Conservation (phyloP, 2,329 filamentous ascomycete species). For the Hypoxylon sp. region DNA sequence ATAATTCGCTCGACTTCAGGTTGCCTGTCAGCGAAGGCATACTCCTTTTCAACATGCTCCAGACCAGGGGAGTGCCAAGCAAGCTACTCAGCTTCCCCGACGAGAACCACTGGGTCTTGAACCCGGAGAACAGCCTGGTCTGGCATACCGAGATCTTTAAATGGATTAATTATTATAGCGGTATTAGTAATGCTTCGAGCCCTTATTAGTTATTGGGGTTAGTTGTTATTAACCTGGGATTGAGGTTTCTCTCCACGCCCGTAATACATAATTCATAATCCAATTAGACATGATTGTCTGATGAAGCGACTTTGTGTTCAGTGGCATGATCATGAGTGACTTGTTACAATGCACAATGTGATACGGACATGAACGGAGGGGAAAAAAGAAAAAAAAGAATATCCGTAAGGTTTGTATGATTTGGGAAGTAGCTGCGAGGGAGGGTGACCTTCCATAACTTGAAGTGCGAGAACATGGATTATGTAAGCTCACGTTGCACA, state of each 20-base stretch:
- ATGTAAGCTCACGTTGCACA: conserved; percentile 16
- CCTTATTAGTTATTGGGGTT: conserved; percentile 51
- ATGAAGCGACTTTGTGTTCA: conserved; percentile 37
- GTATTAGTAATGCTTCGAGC: conserved; percentile 52
- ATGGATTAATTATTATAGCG: conserved; percentile 73
- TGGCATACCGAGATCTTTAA: conserved; percentile 79
- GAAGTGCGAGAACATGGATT: conserved; percentile 10
- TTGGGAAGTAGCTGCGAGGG: background rate
- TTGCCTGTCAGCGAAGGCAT: conserved; percentile 77
- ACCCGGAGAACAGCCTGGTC: conserved; percentile 76
- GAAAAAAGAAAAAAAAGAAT: background rate
- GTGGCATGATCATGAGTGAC: conserved; percentile 16
- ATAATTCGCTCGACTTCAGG: conserved; percentile 77
- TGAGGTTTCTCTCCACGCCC: conserved; percentile 11
- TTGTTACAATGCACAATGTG: conserved; percentile 20
- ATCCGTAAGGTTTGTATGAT: conserved; percentile 3
- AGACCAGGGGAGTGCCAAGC: conserved; percentile 74
- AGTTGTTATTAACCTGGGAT: conserved; percentile 4
- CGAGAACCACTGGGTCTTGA: conserved; percentile 80
- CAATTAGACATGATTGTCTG: conserved; percentile 43
- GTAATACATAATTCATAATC: conserved; percentile 44
- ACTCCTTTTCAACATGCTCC: conserved; percentile 77
- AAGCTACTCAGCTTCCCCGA: conserved; percentile 78
- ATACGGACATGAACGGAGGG: conserved; percentile 1
- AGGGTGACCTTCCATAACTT: conserved; percentile 1